These are phyloP conservation scores for Chytriomyces sp. DNA, from an alignment of 192 early-diverging fungal species.

Conservation along the genomic window DNA sequence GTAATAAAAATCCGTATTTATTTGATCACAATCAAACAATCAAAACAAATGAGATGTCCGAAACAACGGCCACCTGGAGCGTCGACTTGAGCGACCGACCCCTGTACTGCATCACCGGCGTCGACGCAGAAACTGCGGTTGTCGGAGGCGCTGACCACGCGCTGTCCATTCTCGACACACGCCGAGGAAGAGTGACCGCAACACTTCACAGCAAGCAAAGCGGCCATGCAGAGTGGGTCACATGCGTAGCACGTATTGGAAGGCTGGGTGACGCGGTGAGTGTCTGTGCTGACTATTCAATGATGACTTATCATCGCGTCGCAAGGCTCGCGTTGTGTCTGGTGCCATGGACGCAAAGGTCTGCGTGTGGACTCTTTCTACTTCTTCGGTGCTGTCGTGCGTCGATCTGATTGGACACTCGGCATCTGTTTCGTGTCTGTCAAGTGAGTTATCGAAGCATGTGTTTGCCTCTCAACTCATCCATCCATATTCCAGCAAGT, in stretches of 20 bases:
- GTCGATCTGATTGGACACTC: slow-evolving; percentile 23
- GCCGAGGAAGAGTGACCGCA: background rate
- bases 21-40: too few relatives aligned
- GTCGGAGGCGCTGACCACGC: slow-evolving; percentile 34
- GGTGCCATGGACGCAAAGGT: slow-evolving; percentile 35
- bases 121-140: background rate
- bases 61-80: too few relatives aligned
- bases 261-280: background rate
- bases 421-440: slow-evolving; percentile 16
- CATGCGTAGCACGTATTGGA: slow-evolving; percentile 15
- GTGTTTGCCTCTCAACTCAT: background rate
- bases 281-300: background rate
- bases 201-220: slow-evolving; percentile 10
- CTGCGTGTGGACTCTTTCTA: slow-evolving; percentile 19
- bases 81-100: slow-evolving; percentile 16
- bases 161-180: background rate
- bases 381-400: background rate
- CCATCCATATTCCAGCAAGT: background rate
- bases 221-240: slow-evolving; percentile 36
- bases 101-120: slow-evolving; percentile 17
- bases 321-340: background rate
- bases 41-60: too few relatives aligned
- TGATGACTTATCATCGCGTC: too few relatives aligned
- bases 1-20: too few relatives aligned
- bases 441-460: background rate